Percentiles rank a stretch among this genome's conserved stretches.
Conservation (phyloP, 441 rosid species). For the Gossypium gossypioides region DNA sequence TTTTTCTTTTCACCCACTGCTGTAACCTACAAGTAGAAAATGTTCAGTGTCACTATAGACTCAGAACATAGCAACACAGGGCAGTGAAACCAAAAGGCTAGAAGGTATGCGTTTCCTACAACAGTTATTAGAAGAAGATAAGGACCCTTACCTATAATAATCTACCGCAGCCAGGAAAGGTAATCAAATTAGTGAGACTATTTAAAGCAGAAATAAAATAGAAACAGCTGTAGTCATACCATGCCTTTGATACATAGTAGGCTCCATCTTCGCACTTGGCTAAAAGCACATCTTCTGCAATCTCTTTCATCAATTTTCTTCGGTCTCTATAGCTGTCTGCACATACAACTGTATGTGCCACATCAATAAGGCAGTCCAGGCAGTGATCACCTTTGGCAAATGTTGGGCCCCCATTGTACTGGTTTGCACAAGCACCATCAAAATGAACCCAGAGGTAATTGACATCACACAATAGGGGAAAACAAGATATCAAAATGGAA, state of each 20-base stretch:
- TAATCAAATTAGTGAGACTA: constrained; percentile 12
- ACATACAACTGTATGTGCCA: constrained; percentile 56
- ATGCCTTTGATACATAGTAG: constrained; percentile 65
- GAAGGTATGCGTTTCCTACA: background rate
- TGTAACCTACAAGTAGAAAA: constrained; percentile 58
- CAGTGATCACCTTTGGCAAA: constrained; percentile 67
- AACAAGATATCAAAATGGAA: constrained; percentile 2
- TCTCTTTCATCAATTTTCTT: constrained; percentile 66
- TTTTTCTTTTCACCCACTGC: constrained; percentile 91
- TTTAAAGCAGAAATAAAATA: background rate
- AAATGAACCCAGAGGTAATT: constrained; percentile 20
- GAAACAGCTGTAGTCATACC: constrained; percentile 40
- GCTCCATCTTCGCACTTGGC: constrained; percentile 62
- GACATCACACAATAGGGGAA: constrained; percentile 1
- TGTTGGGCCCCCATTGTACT: constrained; percentile 80
- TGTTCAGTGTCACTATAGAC: constrained; percentile 3
- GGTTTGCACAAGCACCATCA: constrained; percentile 17
- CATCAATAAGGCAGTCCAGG: constrained; percentile 66
- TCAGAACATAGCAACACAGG: background rate
- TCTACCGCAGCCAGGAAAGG: background rate
- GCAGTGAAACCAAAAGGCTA: background rate
- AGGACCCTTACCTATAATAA: background rate
- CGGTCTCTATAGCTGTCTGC: constrained; percentile 92
- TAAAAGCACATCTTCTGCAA: constrained; percentile 52
- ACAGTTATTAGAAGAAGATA: background rate